A percentile compares a stretch with the other conserved stretches of the same genome.
These are phyloP conservation scores for Scedosporium boydii DNA, from an alignment of 2,329 filamentous ascomycete genomes.

Conservation along the genomic window DNA sequence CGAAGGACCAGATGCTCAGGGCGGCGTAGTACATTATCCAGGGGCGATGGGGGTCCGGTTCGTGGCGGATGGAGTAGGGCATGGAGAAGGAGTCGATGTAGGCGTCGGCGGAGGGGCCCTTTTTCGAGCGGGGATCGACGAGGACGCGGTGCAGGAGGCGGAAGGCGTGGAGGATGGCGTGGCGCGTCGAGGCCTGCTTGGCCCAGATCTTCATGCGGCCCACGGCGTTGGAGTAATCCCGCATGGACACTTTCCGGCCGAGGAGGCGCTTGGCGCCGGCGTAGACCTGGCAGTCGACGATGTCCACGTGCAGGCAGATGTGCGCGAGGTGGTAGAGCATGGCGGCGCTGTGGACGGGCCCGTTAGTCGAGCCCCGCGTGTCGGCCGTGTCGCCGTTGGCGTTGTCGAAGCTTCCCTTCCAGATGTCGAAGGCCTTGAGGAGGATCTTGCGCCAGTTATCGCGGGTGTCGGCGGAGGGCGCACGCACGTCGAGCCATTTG, in stretches of 20 bases:
- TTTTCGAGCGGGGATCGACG: constrained; percentile 36
- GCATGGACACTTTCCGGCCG: constrained; percentile 65
- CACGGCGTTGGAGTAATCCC: constrained; percentile 65
- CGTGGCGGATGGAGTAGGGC: constrained; percentile 65
- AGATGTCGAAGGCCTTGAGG: constrained; percentile 73
- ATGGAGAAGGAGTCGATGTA: constrained; percentile 23
- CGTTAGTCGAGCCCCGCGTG: constrained; percentile 40
- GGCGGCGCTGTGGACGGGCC: constrained; percentile 67
- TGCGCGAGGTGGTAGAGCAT: constrained; percentile 81
- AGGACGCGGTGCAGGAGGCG: constrained; percentile 72
- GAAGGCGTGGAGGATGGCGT: constrained; percentile 77
- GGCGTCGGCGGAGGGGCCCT: constrained; percentile 11
- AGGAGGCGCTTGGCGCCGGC: constrained; percentile 69
- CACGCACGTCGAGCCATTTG: constrained; percentile 64
- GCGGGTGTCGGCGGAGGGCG: constrained; percentile 46
- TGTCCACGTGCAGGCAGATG: constrained; percentile 81
- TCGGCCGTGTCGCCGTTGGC: constrained; percentile 18
- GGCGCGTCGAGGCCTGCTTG: constrained; percentile 60
- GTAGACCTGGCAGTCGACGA: constrained; percentile 84
- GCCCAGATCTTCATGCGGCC: constrained; percentile 76
- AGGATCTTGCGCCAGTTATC: constrained; percentile 74
- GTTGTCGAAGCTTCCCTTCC: constrained; percentile 78
- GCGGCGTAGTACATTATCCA: constrained; percentile 88
- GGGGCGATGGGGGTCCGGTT: constrained; percentile 73
- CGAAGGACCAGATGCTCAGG: constrained; percentile 81